phyloP scores from a whole-genome alignment of 768 basidiomycete genomes.

The Postia placenta region DNA sequence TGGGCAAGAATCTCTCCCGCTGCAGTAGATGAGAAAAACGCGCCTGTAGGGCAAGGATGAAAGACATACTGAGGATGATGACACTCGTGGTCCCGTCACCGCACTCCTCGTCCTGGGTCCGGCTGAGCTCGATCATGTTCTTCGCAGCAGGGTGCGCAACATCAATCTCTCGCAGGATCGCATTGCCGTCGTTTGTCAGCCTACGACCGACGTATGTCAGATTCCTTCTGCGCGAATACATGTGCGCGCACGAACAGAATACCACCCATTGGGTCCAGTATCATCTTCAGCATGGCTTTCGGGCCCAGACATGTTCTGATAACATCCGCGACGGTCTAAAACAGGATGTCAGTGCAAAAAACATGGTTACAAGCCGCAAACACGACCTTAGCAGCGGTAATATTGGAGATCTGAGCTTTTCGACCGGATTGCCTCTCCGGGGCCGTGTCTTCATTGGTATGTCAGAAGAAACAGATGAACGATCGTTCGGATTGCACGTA shows the following conservation, averaged over 20 bases:
- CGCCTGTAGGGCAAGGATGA: neutral
- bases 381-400: slow-evolving; percentile 90
- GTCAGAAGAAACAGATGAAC: neutral
- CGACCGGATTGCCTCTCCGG: slow-evolving; percentile 92
- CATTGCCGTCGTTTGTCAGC: slow-evolving; percentile 98
- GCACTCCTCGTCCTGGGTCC: slow-evolving; percentile 98
- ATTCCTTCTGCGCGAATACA: neutral
- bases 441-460: slow-evolving; percentile 63
- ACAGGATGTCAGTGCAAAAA: slow-evolving; percentile 1
- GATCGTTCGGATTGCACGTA: slow-evolving; percentile 26
- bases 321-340: slow-evolving; percentile 93
- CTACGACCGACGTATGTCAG: slow-evolving; percentile 31
- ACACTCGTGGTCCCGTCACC: slow-evolving; percentile 98
- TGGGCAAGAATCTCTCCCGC: slow-evolving; percentile 98
- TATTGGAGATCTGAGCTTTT: slow-evolving; percentile 95
- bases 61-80: slow-evolving; percentile 81
- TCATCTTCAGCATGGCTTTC: slow-evolving; percentile 99
- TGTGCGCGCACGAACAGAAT: slow-evolving; percentile 61
- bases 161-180: slow-evolving; percentile 96
- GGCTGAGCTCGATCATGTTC: slow-evolving; percentile 97
- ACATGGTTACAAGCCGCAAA: neutral
- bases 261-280: slow-evolving; percentile 98
- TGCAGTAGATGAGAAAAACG: slow-evolving; percentile 20
- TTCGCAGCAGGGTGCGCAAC: slow-evolving; percentile 99
- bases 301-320: slow-evolving; percentile 96